These are phyloP conservation scores for Pseudogymnoascus sp. DNA, from an alignment of 2,329 filamentous ascomycete genomes.

Conservation along the genomic window DNA sequence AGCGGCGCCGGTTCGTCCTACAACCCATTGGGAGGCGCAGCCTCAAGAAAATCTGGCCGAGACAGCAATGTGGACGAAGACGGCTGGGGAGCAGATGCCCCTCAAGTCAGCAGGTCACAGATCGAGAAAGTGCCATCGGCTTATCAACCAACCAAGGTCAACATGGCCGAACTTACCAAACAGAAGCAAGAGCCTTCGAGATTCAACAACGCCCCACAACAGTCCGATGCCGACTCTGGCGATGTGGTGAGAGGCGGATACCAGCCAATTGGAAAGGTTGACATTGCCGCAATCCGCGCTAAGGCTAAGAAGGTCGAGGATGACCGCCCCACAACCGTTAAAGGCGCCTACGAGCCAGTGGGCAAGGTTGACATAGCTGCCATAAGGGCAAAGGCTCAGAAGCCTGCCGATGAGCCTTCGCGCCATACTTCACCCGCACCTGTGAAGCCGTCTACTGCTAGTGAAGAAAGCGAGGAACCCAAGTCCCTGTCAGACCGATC, in stretches of 20 bases:
- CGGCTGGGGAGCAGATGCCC: constrained; percentile 91
- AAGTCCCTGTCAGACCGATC: constrained; percentile 68
- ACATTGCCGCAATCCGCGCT: constrained; percentile 81
- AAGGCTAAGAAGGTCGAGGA: constrained; percentile 63
- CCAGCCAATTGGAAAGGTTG: constrained; percentile 93
- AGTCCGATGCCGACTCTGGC: constrained; percentile 33
- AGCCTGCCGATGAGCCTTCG: constrained; percentile 35
- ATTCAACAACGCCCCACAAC: constrained; percentile 39
- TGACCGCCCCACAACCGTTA: constrained; percentile 75
- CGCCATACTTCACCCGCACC: constrained; percentile 34
- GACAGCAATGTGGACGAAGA: constrained; percentile 63
- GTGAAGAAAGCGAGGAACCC: constrained; percentile 39
- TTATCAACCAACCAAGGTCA: constrained; percentile 92
- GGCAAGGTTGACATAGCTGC: constrained; percentile 97
- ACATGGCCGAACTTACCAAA: constrained; percentile 75
- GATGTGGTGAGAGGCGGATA: constrained; percentile 80
- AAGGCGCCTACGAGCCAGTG: constrained; percentile 87
- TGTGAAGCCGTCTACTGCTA: constrained; percentile 30
- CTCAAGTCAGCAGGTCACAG: constrained; percentile 76
- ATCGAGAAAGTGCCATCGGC: constrained; percentile 87
- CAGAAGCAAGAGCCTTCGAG: constrained; percentile 61
- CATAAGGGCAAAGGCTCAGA: constrained; percentile 76
- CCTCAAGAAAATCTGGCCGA: constrained; percentile 45
- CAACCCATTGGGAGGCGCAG: constrained; percentile 59
- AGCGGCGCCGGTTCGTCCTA: constrained; percentile 39